These are phyloP conservation scores for Parsonsia alboflavescens DNA, from an alignment of 257 asterid genomes.

Conservation along the genomic window DNA sequence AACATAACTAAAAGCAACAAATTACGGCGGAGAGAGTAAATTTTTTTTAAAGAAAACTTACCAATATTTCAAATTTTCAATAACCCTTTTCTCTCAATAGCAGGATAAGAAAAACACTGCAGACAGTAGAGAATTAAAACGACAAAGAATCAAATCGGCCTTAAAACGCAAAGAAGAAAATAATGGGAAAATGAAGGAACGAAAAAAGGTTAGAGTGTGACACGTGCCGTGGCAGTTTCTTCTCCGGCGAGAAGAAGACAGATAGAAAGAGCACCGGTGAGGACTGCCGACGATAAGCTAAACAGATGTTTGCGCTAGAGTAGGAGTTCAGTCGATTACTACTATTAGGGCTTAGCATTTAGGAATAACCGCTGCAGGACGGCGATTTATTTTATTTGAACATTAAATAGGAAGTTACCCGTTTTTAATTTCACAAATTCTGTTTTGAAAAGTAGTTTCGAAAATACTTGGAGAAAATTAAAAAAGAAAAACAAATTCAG, in stretches of 20 bases:
- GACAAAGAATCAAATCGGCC: background rate
- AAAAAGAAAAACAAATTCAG: too few species aligned
- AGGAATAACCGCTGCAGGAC: background rate
- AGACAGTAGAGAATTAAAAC: background rate
- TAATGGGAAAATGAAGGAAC: background rate
- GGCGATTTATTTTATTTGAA: too few species aligned
- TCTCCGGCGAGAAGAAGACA: background rate
- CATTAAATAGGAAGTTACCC: too few species aligned
- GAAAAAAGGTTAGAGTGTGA: background rate
- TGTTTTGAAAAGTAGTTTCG: too few species aligned
- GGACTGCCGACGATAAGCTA: background rate
- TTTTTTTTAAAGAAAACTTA: background rate
- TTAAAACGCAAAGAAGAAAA: background rate
- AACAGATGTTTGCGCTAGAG: background rate
- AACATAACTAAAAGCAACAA: background rate
- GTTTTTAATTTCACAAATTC: too few species aligned
- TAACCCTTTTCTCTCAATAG: background rate
- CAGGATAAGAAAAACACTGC: background rate
- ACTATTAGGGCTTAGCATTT: constrained; percentile 11
- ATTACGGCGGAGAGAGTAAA: background rate
- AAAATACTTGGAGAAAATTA: too few species aligned
- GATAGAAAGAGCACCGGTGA: background rate
- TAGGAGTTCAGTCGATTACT: background rate
- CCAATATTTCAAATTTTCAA: background rate
- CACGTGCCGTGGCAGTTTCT: background rate